A percentile compares a stretch with the other conserved stretches of the same genome.
Evolutionary conservation across 768 basidiomycete species (phyloP).

Genomic region (Russula emetica): DNA sequence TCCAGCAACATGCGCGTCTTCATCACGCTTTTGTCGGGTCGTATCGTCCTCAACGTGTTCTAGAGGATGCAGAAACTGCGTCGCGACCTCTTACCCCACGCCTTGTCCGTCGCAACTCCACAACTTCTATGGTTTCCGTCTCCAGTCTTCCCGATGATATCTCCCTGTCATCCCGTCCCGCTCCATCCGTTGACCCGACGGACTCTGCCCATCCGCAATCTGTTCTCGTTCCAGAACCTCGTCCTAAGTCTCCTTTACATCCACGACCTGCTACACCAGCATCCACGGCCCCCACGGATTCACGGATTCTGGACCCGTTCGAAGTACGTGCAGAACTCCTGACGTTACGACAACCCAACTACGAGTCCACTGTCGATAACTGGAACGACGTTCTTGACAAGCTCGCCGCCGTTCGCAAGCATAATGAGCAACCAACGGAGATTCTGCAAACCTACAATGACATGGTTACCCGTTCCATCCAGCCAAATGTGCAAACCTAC

Average conservation of each 20-base stretch:
- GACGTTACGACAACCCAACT: slow-evolving; percentile 25
- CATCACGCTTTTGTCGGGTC: slow-evolving; percentile 49
- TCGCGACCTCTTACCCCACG: slow-evolving; percentile 32
- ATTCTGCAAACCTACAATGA: slow-evolving; percentile 68
- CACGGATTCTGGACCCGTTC: slow-evolving; percentile 18
- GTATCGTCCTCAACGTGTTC: slow-evolving; percentile 12
- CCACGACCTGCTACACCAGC: slow-evolving; percentile 2
- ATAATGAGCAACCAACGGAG: slow-evolving; percentile 51
- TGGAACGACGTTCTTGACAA: slow-evolving; percentile 64
- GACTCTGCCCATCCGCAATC: slow-evolving; percentile 35
- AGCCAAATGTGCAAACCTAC: slow-evolving; percentile 64
- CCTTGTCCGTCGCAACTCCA: slow-evolving; percentile 47
- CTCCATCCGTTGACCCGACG: slow-evolving; percentile 2
- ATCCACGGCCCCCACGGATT: neutral
- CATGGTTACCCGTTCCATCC: slow-evolving; percentile 56
- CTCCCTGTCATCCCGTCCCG: slow-evolving; percentile 18
- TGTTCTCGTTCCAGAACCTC: slow-evolving; percentile 22
- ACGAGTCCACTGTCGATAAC: slow-evolving; percentile 42
- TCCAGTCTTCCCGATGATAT: slow-evolving; percentile 29
- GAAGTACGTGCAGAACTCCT: slow-evolving; percentile 36
- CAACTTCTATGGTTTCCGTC: slow-evolving; percentile 20
- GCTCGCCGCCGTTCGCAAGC: slow-evolving; percentile 42
- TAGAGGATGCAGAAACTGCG: slow-evolving; percentile 23
- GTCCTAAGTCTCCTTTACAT: neutral
- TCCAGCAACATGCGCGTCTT: slow-evolving; percentile 60